Evolutionary conservation across 495 filamentous ascomycete species (phyloP), one percentile per base, ranked within the genome.

Genomic region (Penicillium waksmanii): DNA sequence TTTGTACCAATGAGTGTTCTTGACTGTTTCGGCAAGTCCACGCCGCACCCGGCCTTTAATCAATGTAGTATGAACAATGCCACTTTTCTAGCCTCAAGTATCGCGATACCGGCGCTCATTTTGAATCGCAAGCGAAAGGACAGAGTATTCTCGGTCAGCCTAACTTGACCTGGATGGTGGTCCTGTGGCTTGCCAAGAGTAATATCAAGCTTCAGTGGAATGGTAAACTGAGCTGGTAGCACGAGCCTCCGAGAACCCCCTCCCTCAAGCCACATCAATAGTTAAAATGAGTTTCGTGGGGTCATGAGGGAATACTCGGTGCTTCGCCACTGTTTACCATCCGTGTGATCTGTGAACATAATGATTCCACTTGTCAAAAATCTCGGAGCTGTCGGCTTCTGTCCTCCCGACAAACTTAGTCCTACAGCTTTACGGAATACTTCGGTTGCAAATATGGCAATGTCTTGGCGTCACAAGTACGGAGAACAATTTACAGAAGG

Each of bases 401-500:
- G 52, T 54, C 18, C 52, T 54, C 23, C 17, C 17, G 38, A 43
- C 52, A 44, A 43, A 35, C 52, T 43, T 43, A 54, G 52, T 54
- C 35, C 52, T 54, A 35, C 52, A 54, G 38, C 36, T 31, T 54
- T 15, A 52, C 50, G 50, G 44, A 52, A 25, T 40, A 54, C 52
- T 54, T 43, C 52, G 15, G 15, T 21, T 21, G 21, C 21, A 21
- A 9, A 42, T 43, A 17, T 54, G 52, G 35, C 38, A 43, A 42
- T 54, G n/a, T 54, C 52, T 54, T 54, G 52, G 52, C 52, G 13
- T 44, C 35, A 21, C 35, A 54, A 52, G 50, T 52, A 52, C 50
- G 21, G 21, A 21, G 50, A 33, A 54, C 34, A 54, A 54, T 40
- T 40, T 40, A 44, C 52, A 21, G 35, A 38, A 54, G 52, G 52